Percentiles rank a stretch among this genome's conserved stretches.
Evolutionary conservation across 306 rosid genomes (phyloP).

Genomic region (Prunus fruticosa): DNA sequence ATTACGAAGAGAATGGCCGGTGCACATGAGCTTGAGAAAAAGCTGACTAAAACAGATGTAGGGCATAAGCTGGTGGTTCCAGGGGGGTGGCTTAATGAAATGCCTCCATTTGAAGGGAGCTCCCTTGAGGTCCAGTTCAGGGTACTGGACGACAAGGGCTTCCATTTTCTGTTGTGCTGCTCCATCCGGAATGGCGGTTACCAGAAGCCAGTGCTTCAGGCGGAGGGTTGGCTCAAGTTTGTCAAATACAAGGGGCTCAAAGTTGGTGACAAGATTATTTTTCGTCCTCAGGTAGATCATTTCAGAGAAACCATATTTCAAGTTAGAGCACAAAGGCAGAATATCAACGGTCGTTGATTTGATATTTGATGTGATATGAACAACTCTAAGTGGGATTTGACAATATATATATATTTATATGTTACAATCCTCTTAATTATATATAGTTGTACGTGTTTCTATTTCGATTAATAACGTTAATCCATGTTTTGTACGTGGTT

Average conservation of each 20-base stretch:
- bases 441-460: too few species aligned
- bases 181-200: background rate
- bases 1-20: background rate
- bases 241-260: background rate
- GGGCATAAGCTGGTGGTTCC: background rate
- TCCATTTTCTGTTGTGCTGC: background rate
- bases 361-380: background rate
- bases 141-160: background rate
- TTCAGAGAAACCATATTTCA: background rate
- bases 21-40: background rate
- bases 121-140: background rate
- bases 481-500: too few species aligned
- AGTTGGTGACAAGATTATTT: background rate
- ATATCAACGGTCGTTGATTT: background rate
- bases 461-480: too few species aligned
- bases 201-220: background rate
- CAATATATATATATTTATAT: too few species aligned
- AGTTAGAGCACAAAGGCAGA: background rate
- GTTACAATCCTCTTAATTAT: too few species aligned
- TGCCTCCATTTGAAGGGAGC: background rate
- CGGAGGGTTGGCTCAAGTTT: background rate
- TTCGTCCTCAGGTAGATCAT: background rate
- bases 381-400: too few species aligned
- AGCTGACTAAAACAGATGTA: background rate
- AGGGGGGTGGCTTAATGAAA: background rate